Evolutionary conservation across 139 green algal species (phyloP), one percentile per base, ranked within the genome.

Genomic region (Trebouxia sp.): DNA sequence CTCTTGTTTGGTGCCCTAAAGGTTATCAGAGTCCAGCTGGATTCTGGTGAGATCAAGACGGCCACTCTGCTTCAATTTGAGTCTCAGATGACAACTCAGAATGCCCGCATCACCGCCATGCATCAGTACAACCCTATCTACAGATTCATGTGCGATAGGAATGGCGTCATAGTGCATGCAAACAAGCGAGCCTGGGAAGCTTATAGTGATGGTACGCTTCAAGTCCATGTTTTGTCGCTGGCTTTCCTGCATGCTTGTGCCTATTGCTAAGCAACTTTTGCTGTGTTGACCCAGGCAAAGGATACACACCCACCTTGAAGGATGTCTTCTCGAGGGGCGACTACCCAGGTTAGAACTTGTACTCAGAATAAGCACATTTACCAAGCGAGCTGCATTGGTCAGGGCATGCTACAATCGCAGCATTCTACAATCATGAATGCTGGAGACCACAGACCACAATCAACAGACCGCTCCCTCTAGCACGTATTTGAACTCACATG

Each of bases 51-150:
- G 3, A 30, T 72, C 12, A 45, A 7, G 9, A 45, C 32, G 28
- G 62, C 62, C 35, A 72, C 62, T 7, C 37, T 72, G 12, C 32
- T 72, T 7, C 32, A 72, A 35, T 72, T 72, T 72, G 62, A 72
- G 62, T 43, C 62, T 72, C 32, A 72, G 12, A 72, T 72, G 62
- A 72, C 62, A 5, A 72, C 62, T 41, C 62, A 72, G 20, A 72
- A 72, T 45, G 62, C 62, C 12, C 62, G 62, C 32, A 72, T 72
- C 62, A 72, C 62, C 11, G 62, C 62, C 62, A 72, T 72, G 62
- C 62, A 72, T 17, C 62, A 72, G 12, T 72, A 72, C 32, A 72
- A 72, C 32, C 62, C 62, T 15, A 72, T 72, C 32, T 72, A 72
- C 62, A 45, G 62, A 72, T 72, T 72, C 32, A 72, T 72, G 62